A percentile compares a stretch with the other conserved stretches of the same genome.
These are phyloP conservation scores for Agrostemma githago DNA, from an alignment of 148 eudicot species.

Conservation along the genomic window DNA sequence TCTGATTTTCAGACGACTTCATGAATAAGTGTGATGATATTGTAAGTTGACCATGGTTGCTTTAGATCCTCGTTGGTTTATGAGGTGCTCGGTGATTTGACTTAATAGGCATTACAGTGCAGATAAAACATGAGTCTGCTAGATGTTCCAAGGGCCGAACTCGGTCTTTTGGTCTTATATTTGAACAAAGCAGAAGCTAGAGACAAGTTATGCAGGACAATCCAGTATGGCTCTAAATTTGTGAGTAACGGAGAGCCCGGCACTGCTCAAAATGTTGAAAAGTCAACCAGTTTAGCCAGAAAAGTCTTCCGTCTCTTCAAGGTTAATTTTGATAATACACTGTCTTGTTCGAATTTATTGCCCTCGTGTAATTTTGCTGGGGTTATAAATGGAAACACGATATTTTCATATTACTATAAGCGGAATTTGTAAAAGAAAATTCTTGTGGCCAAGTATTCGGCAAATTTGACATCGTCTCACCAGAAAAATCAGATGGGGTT, in stretches of 20 bases:
- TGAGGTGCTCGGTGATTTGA: neutral
- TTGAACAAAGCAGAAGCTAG: slow-evolving; percentile 98
- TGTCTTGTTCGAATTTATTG: neutral
- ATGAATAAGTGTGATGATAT: neutral
- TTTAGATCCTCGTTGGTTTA: slow-evolving; percentile 1
- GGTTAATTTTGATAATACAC: slow-evolving; percentile 34
- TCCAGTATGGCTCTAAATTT: slow-evolving; percentile 95
- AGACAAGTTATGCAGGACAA: slow-evolving; percentile 98
- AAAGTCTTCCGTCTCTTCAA: slow-evolving; percentile 98
- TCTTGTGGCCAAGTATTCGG: neutral
- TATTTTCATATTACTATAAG: no score
- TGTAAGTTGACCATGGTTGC: neutral
- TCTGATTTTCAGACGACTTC: neutral
- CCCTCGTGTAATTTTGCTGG: neutral
- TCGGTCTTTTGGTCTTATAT: slow-evolving; percentile 72
- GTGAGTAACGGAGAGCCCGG: slow-evolving; percentile 95
- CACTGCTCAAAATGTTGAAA: slow-evolving; percentile 92
- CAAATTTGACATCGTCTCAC: neutral
- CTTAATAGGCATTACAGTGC: slow-evolving; percentile 25
- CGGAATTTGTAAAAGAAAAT: neutral
- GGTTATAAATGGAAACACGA: no score
- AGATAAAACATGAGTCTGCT: slow-evolving; percentile 57
- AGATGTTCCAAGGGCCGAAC: slow-evolving; percentile 78
- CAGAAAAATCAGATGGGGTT: neutral
- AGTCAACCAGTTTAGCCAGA: slow-evolving; percentile 84